phyloP scores from a whole-genome alignment of 2,329 filamentous ascomycete species.

The Exophiala calicioides region DNA sequence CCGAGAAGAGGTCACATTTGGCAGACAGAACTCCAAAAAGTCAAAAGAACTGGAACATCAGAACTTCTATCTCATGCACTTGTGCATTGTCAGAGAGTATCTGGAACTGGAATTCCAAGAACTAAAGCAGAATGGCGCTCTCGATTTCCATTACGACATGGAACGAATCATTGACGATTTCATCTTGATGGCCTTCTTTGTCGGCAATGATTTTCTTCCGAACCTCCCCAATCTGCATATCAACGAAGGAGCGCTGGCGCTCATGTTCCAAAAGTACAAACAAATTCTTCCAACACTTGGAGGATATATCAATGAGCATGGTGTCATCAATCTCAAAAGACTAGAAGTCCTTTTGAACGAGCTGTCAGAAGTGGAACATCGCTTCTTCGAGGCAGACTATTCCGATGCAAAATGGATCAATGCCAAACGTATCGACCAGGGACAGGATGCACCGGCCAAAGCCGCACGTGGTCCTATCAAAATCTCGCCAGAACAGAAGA shows the following conservation, averaged over 20 bases:
- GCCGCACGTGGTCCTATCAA: slow-evolving; percentile 56
- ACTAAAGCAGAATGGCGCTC: slow-evolving; percentile 69
- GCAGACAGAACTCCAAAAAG: slow-evolving; percentile 80
- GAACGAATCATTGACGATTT: slow-evolving; percentile 98
- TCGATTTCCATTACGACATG: slow-evolving; percentile 84
- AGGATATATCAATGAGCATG: slow-evolving; percentile 95
- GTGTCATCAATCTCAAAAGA: slow-evolving; percentile 83
- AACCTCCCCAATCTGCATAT: slow-evolving; percentile 96
- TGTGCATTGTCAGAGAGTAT: slow-evolving; percentile 97
- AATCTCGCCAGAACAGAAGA: slow-evolving; percentile 77
- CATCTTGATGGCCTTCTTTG: slow-evolving; percentile 98
- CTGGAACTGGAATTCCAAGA: slow-evolving; percentile 96
- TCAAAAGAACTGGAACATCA: slow-evolving; percentile 97
- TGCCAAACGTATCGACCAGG: slow-evolving; percentile 74
- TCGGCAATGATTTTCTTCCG: slow-evolving; percentile 97
- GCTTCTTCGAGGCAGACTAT: slow-evolving; percentile 90
- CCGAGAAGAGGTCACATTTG: slow-evolving; percentile 97
- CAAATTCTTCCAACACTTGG: slow-evolving; percentile 80
- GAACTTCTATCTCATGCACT: slow-evolving; percentile 95
- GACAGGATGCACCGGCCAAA: slow-evolving; percentile 58
- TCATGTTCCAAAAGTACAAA: slow-evolving; percentile 98
- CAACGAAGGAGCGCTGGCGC: slow-evolving; percentile 92
- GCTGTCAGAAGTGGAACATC: slow-evolving; percentile 81
- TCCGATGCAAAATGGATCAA: slow-evolving; percentile 90
- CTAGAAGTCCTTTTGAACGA: slow-evolving; percentile 77